Conservation (phyloP, 148 eudicot species). For the Heliamphora exappendiculata region DNA sequence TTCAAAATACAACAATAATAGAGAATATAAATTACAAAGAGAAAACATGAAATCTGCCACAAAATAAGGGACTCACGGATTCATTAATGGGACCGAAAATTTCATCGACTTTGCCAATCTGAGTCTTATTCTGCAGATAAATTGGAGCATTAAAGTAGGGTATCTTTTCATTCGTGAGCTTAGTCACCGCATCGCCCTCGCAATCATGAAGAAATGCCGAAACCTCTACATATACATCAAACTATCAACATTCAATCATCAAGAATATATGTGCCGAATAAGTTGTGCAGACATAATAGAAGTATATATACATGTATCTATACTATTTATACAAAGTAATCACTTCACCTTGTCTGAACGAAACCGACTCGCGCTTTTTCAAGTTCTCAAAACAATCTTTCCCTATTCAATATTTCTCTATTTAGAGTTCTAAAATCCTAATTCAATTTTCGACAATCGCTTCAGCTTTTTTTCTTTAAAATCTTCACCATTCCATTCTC, state of each 20-base stretch:
- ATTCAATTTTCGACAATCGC: too few species aligned
- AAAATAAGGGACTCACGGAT: slow-evolving; percentile 47
- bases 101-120: slow-evolving; percentile 89
- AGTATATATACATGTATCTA: background rate
- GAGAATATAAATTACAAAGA: background rate
- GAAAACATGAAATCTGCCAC: background rate
- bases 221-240: slow-evolving; percentile 40
- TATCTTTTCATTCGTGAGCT: slow-evolving; percentile 82
- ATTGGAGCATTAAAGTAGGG: slow-evolving; percentile 89
- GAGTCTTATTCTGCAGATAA: slow-evolving; percentile 83
- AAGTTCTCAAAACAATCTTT: too few species aligned
- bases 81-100: slow-evolving; percentile 92
- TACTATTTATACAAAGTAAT: too few species aligned
- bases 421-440: too few species aligned
- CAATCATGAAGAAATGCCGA: slow-evolving; percentile 71
- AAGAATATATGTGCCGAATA: background rate
- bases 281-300: background rate
- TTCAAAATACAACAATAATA: background rate
- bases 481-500: too few species aligned
- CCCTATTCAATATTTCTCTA: too few species aligned
- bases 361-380: too few species aligned
- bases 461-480: too few species aligned
- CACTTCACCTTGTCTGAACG: too few species aligned
- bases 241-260: background rate
- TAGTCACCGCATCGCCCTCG: slow-evolving; percentile 90